A percentile compares a stretch with the other conserved stretches of the same genome.
These are phyloP conservation scores for Cladorrhinum samala DNA, from an alignment of 495 filamentous ascomycete genomes.

Conservation along the genomic window DNA sequence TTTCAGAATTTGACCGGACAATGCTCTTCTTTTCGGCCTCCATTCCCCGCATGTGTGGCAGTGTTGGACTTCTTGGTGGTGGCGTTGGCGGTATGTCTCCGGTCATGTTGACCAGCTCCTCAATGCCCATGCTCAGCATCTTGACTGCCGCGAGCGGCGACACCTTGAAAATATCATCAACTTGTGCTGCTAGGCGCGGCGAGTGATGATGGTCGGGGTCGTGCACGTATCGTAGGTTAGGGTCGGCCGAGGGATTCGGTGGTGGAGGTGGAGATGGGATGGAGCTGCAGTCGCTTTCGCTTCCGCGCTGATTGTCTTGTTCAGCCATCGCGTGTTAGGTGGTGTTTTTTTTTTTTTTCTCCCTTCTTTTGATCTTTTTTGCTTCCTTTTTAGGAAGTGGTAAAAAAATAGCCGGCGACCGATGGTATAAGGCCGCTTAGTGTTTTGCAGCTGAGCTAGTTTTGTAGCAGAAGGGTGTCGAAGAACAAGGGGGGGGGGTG, in stretches of 20 bases:
- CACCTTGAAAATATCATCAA: constrained; percentile 64
- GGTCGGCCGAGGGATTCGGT: constrained; percentile 45
- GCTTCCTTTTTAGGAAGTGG: no score
- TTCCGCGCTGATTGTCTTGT: constrained; percentile 1
- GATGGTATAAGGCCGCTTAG: no score
- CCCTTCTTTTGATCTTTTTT: no score
- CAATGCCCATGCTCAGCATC: constrained; percentile 65
- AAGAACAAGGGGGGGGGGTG: no score
- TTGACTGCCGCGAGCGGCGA: constrained; percentile 70
- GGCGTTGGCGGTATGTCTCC: constrained; percentile 72
- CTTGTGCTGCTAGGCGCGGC: constrained; percentile 26
- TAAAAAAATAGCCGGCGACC: no score
- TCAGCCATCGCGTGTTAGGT: neutral
- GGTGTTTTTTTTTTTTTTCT: no score
- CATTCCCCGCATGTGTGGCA: constrained; percentile 55
- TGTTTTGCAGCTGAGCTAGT: no score
- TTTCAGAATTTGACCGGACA: constrained; percentile 46
- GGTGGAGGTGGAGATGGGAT: constrained; percentile 38
- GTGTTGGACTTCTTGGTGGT: constrained; percentile 52
- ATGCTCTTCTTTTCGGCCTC: constrained; percentile 55
- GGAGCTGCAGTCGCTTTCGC: constrained; percentile 16
- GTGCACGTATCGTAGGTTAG: constrained; percentile 27
- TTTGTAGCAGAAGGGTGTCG: no score
- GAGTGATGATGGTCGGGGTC: constrained; percentile 16
- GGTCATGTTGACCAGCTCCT: constrained; percentile 62